Conservation (phyloP, 139 green algal species). For the Chlorella sorokiniana region DNA sequence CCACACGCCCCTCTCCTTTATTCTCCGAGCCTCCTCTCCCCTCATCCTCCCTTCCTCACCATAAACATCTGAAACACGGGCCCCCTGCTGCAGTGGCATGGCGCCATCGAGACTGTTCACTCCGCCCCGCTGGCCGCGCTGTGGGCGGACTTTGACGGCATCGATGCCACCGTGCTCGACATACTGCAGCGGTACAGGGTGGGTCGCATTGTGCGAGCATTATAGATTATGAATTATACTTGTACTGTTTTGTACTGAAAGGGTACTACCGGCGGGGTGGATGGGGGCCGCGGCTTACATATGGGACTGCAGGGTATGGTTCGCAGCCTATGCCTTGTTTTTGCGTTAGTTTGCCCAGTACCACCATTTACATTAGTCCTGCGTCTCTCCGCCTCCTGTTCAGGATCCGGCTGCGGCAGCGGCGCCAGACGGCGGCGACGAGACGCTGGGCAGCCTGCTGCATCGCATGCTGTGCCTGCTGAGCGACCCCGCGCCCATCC, state of each 20-base stretch:
- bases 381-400: background rate
- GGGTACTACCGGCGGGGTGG: too few relatives aligned
- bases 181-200: slow-evolving; percentile 67
- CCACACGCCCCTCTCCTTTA: too few relatives aligned
- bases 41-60: background rate
- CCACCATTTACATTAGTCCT: background rate
- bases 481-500: slow-evolving; percentile 47
- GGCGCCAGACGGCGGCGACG: background rate
- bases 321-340: background rate
- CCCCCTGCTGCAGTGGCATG: slow-evolving; percentile 25
- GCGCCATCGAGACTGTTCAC: slow-evolving; percentile 35
- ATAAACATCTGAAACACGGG: background rate
- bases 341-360: too few relatives aligned
- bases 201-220: background rate
- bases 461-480: slow-evolving; percentile 61
- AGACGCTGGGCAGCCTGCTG: slow-evolving; percentile 68
- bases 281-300: too few relatives aligned
- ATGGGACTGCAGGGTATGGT: background rate
- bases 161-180: slow-evolving; percentile 42
- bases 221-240: too few relatives aligned
- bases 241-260: too few relatives aligned
- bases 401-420: background rate
- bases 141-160: slow-evolving; percentile 60
- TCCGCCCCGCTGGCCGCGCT: slow-evolving; percentile 51
- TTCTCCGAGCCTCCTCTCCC: too few relatives aligned